These are phyloP conservation scores for Coriolopsis trogii DNA, from an alignment of 1,284 basidiomycete genomes.

Conservation along the genomic window DNA sequence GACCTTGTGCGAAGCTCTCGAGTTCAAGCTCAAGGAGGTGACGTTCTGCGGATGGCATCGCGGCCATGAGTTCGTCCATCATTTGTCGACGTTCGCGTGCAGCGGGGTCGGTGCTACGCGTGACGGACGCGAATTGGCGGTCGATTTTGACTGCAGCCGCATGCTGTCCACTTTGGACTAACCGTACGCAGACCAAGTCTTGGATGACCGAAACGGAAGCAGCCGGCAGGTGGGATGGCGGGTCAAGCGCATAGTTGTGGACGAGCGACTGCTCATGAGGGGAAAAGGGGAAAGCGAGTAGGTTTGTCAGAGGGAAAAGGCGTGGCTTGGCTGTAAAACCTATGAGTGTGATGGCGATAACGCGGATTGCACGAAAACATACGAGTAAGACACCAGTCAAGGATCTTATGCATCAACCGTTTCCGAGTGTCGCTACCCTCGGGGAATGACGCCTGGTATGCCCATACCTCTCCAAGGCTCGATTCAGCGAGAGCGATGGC, in stretches of 20 bases:
- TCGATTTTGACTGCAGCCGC: constrained; percentile 77
- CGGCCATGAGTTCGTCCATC: constrained; percentile 65
- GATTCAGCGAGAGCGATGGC: constrained; percentile 64
- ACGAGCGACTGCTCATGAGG: constrained; percentile 62
- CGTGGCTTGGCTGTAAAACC: constrained; percentile 57
- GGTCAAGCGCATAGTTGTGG: constrained; percentile 57
- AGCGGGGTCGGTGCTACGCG: constrained; percentile 27
- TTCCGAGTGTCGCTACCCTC: constrained; percentile 54
- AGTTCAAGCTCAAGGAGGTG: constrained; percentile 55
- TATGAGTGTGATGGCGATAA: constrained; percentile 6
- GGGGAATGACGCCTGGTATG: constrained; percentile 67
- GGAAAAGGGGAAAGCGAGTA: constrained; percentile 66
- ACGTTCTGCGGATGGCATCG: constrained; percentile 62
- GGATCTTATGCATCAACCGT: constrained; percentile 59
- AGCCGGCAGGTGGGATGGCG: constrained; percentile 51
- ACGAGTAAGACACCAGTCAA: constrained; percentile 73
- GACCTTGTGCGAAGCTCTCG: constrained; percentile 34
- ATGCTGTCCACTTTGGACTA: constrained; percentile 77
- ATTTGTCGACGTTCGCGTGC: constrained; percentile 62
- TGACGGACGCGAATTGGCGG: constrained; percentile 52
- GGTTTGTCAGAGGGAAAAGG: constrained; percentile 53
- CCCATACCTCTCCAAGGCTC: constrained; percentile 71
- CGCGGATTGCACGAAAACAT: constrained; percentile 36
- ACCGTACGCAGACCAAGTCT: constrained; percentile 79
- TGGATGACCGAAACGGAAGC: constrained; percentile 65